Percentiles rank a stretch among this genome's conserved stretches.
phyloP scores from a whole-genome alignment of 768 basidiomycete species.

The Lentinula lateritia region DNA sequence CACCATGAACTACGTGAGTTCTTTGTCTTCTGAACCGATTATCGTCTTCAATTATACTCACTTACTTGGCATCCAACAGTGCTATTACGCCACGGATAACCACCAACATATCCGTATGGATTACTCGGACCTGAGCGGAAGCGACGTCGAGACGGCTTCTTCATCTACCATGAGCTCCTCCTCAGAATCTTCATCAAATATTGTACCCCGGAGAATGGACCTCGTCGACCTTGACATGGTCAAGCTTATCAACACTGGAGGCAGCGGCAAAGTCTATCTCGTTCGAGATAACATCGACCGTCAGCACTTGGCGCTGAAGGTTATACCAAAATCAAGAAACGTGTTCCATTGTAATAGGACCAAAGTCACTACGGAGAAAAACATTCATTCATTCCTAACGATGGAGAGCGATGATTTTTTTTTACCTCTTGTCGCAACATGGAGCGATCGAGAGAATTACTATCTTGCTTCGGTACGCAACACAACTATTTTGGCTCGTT shows the following conservation, averaged over 20 bases:
- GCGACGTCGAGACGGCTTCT: neutral
- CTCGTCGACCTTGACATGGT: slow-evolving; percentile 6
- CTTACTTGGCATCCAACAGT: neutral
- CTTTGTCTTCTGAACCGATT: neutral
- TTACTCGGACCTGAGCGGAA: neutral
- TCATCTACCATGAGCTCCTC: neutral
- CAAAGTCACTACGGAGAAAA: slow-evolving; percentile 8
- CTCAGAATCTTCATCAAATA: neutral
- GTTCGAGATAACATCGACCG: slow-evolving; percentile 10
- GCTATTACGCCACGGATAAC: slow-evolving; percentile 3
- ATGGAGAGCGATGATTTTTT: slow-evolving; percentile 11
- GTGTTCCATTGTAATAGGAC: neutral
- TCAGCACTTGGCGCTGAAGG: slow-evolving; percentile 15
- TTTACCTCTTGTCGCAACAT: slow-evolving; percentile 18
- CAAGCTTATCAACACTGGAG: slow-evolving; percentile 7
- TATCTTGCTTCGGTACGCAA: slow-evolving; percentile 18
- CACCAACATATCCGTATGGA: neutral
- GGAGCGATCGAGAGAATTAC: slow-evolving; percentile 14
- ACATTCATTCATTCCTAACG: slow-evolving; percentile 7
- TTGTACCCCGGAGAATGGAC: neutral
- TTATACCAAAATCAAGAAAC: slow-evolving; percentile 10
- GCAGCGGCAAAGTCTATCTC: slow-evolving; percentile 13
- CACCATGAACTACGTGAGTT: slow-evolving; percentile 2
- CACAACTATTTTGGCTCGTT: neutral
- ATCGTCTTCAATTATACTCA: neutral